A percentile compares a stretch with the other conserved stretches of the same genome.
These are phyloP conservation scores for Flaveria robusta DNA, from an alignment of 129 eudicot species.

Conservation along the genomic window DNA sequence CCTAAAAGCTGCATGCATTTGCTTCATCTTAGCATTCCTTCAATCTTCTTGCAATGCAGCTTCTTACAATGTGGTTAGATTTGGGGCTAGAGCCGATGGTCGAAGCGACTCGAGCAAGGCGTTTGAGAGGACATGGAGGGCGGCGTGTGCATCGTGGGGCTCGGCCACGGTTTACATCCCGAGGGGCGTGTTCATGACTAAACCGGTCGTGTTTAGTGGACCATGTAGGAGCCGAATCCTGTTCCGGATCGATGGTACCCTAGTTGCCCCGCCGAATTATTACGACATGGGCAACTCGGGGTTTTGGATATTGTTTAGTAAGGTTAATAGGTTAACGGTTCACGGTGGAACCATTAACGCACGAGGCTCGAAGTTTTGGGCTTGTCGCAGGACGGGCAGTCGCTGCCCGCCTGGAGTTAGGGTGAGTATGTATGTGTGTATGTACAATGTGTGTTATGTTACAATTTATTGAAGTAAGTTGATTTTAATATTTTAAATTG, in stretches of 20 bases:
- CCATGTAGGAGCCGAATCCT: slow-evolving; percentile 52
- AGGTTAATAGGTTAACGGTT: slow-evolving; percentile 48
- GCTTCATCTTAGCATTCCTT: slow-evolving; percentile 14
- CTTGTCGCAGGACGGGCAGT: slow-evolving; percentile 47
- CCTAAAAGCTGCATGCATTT: slow-evolving; percentile 30
- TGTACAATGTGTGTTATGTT: background rate
- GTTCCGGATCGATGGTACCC: slow-evolving; percentile 55
- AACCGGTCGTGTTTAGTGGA: slow-evolving; percentile 51
- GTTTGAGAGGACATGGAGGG: slow-evolving; percentile 49
- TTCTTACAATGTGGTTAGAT: slow-evolving; percentile 57
- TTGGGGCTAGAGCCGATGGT: slow-evolving; percentile 63
- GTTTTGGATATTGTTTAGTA: slow-evolving; percentile 59
- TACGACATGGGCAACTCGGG: slow-evolving; percentile 54
- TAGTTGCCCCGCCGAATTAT: slow-evolving; percentile 61
- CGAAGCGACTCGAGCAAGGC: slow-evolving; percentile 55
- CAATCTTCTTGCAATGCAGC: slow-evolving; percentile 38
- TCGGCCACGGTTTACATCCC: slow-evolving; percentile 56
- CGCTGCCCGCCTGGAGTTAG: slow-evolving; percentile 66
- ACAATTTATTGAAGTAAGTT: background rate
- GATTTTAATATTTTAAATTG: background rate
- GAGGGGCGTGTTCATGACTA: slow-evolving; percentile 49
- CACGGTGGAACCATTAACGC: slow-evolving; percentile 63
- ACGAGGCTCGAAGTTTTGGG: slow-evolving; percentile 61
- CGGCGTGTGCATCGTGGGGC: slow-evolving; percentile 42
- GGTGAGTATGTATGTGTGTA: slow-evolving; percentile 33